Evolutionary conservation across 1,139 yeast genomes (phyloP).

Genomic region (Arxiozyma slooffiae): DNA sequence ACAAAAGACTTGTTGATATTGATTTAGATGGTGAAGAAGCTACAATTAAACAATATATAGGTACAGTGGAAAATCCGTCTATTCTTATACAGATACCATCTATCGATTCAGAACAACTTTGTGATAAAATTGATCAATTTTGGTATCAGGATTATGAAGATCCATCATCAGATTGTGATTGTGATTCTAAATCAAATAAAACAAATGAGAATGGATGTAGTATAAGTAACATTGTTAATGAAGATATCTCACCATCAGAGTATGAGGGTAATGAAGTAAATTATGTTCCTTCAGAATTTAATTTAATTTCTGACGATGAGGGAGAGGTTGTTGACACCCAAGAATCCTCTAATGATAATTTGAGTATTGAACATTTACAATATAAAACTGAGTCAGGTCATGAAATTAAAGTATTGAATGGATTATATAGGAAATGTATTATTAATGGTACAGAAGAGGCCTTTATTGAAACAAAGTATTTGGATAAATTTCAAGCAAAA

Average conservation of each 20-base stretch:
- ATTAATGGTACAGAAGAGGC: constrained; percentile 17
- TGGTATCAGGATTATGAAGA: constrained; percentile 19
- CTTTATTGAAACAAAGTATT: constrained; percentile 12
- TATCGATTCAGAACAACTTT: constrained; percentile 11
- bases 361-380: background rate
- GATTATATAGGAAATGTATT: constrained; percentile 16
- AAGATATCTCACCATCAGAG: background rate
- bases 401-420: constrained; percentile 9
- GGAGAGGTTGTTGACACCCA: background rate
- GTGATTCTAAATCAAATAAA: background rate
- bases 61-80: constrained; percentile 10
- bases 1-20: constrained; percentile 17
- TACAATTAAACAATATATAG: constrained; percentile 15
- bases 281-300: background rate
- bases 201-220: constrained; percentile 3
- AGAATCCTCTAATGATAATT: background rate
- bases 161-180: background rate
- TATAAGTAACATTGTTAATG: background rate
- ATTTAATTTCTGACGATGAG: background rate
- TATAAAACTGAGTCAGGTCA: constrained; percentile 11
- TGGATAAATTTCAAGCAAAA: constrained; percentile 9
- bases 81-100: constrained; percentile 23
- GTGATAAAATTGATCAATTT: constrained; percentile 16
- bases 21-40: constrained; percentile 16
- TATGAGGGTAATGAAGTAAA: background rate